Evolutionary conservation across 371 early-diverging fungal genomes (phyloP).

Genomic region (Synchytrium microbalum): DNA sequence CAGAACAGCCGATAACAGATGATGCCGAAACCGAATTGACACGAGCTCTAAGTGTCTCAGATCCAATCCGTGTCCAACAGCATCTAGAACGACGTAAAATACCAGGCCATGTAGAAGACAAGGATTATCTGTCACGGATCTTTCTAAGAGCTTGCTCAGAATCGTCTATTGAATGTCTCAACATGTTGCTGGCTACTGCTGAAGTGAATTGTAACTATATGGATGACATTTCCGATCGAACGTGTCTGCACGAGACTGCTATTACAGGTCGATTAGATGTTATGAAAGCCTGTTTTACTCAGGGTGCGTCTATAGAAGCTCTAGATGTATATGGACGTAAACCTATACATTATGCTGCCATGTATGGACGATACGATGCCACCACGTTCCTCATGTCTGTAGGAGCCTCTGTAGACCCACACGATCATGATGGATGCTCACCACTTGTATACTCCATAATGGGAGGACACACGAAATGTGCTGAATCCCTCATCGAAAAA

Average conservation of each 20-base stretch:
- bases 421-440: conserved; percentile 84
- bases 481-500: conserved; percentile 58
- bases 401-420: conserved; percentile 50
- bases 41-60: conserved; percentile 43
- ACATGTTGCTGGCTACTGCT: conserved; percentile 51
- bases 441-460: conserved; percentile 80
- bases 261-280: conserved; percentile 63
- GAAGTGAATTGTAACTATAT: conserved; percentile 63
- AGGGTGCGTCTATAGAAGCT: conserved; percentile 54
- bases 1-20: conserved; percentile 35
- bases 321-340: conserved; percentile 81
- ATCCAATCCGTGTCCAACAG: conserved; percentile 44
- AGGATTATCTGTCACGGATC: conserved; percentile 58
- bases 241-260: conserved; percentile 81
- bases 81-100: conserved; percentile 45
- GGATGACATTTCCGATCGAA: conserved; percentile 89
- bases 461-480: conserved; percentile 68
- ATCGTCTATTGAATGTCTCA: conserved; percentile 39
- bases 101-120: conserved; percentile 22
- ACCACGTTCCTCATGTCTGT: conserved; percentile 55
- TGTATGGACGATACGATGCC: conserved; percentile 74
- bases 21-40: conserved; percentile 58
- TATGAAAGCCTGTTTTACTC: conserved; percentile 47
- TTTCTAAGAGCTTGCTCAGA: conserved; percentile 81
- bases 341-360: conserved; percentile 85